These are phyloP conservation scores for Alloteropsis angusta DNA, from an alignment of 202 grass and related monocot species.

Conservation along the genomic window DNA sequence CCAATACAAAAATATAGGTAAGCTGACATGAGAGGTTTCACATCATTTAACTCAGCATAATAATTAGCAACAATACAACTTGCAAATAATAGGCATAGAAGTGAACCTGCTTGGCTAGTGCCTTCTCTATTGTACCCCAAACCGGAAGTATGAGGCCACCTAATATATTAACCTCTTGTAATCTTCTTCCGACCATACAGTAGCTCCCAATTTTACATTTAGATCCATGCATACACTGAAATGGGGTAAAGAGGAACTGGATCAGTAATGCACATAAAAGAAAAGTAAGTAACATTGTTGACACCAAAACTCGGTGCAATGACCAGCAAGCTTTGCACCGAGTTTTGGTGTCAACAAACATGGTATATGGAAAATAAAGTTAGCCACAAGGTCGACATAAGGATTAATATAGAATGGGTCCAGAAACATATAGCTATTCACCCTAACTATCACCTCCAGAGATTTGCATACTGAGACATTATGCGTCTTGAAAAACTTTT, in stretches of 20 bases:
- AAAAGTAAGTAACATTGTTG: too few relatives aligned
- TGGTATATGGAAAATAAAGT: constrained; percentile 11
- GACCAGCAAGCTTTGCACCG: too few relatives aligned
- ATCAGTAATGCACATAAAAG: not conserved
- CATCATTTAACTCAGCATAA: not conserved
- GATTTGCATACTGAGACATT: not conserved
- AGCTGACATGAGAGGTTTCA: not conserved
- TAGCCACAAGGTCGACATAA: not conserved
- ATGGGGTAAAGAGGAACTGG: constrained; percentile 14
- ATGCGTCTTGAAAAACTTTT: not conserved
- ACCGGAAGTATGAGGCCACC: constrained; percentile 98
- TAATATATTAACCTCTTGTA: constrained; percentile 90
- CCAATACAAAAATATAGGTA: constrained; percentile 2
- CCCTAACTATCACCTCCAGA: not conserved
- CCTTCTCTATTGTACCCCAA: constrained; percentile 87
- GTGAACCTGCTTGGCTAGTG: constrained; percentile 77
- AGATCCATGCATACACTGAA: constrained; percentile 97
- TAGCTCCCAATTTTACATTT: constrained; percentile 94
- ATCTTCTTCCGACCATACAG: constrained; percentile 87
- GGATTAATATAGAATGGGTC: not conserved
- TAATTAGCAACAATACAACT: not conserved
- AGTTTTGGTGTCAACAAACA: too few relatives aligned
- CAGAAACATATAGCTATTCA: constrained; percentile 4
- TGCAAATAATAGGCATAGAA: constrained; percentile 11
- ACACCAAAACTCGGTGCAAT: too few relatives aligned